These are phyloP conservation scores for Magnusiomyces sp. DNA, from an alignment of 1,139 yeast genomes.

Conservation along the genomic window DNA sequence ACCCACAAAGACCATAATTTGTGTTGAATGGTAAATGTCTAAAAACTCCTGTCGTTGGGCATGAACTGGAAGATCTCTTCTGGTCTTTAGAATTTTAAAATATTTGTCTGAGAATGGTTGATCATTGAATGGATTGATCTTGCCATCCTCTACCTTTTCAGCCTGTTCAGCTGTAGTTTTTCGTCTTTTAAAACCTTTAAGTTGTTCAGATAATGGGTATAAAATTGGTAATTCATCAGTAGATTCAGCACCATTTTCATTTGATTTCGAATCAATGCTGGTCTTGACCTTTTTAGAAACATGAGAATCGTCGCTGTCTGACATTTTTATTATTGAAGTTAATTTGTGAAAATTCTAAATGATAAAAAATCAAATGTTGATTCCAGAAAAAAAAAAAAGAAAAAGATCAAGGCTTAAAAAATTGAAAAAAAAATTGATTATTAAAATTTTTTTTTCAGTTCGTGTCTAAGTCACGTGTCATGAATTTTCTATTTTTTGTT, in stretches of 20 bases:
- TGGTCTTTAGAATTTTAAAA: constrained; percentile 62
- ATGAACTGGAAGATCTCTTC: constrained; percentile 90
- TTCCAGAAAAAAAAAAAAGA: neutral
- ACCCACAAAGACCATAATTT: constrained; percentile 96
- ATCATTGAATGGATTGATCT: constrained; percentile 74
- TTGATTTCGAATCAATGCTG: constrained; percentile 4
- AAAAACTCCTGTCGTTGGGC: constrained; percentile 87
- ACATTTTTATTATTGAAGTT: neutral
- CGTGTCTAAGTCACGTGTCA: neutral
- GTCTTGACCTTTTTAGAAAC: constrained; percentile 17
- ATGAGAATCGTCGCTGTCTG: constrained; percentile 7
- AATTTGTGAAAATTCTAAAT: too few relatives aligned
- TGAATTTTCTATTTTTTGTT: neutral
- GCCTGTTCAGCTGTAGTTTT: constrained; percentile 74
- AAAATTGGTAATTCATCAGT: neutral
- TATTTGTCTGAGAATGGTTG: constrained; percentile 51
- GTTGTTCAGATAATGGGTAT: constrained; percentile 8
- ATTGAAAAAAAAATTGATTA: neutral
- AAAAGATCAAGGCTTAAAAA: neutral
- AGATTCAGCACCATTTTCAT: constrained; percentile 2
- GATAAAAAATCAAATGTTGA: too few relatives aligned
- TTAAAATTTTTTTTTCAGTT: neutral
- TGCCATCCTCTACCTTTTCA: constrained; percentile 50
- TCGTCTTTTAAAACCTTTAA: constrained; percentile 17
- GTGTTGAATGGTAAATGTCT: constrained; percentile 72